Base-by-base conservation (phyloP, 495 filamentous ascomycete species). In the Opeltia flavorubescens region DNA sequence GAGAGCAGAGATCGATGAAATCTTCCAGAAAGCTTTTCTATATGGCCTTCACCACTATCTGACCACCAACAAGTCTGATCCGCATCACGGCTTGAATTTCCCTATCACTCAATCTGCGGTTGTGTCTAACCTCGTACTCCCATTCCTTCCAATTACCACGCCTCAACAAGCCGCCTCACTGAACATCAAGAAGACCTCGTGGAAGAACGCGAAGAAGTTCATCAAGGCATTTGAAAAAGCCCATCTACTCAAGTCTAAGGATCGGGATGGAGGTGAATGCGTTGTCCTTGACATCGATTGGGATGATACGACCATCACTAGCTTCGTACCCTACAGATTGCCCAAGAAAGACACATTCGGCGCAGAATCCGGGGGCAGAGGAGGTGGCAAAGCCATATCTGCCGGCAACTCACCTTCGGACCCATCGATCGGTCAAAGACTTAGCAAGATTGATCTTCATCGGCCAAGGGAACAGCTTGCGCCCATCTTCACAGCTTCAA, bases 141-240 rank as follows among this genome's bases (percentile, higher is more conserved):
- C 81, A 8, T 83, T 79, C 51, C 67, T 86, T 5, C 82, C 82
- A 0, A 70, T 73, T 43, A 76, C 66, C 54, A 72, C 66, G 9
- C 62, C 67, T 7, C 65, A 69, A 20, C 69, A 77, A 56, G 65
- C 71, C 11, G 69, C 76, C 23, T 75, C 66, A 20, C 70, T 84
- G 27, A 72, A 76, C 52, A 79, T 86, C 57, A 86, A 84, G 63
- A 85, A 81, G 61, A 80, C 80, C 5, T 80, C 72, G 59, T 83
- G 80, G 73, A 86, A 85, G 61, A 84, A 76, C 46, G 69, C 78
- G 34, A 79, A 77, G 49, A 85, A 84, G 49, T 84, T 84, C 58
- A 76, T 85, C 60, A 85, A 84, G 57, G 60, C 71, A 27, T 60
- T 86, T 7, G 81, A 84, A 56, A 84, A 83, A 55, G 62, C 75